These are phyloP conservation scores for Sinapis alba DNA, from an alignment of 441 rosid species.

Conservation along the genomic window DNA sequence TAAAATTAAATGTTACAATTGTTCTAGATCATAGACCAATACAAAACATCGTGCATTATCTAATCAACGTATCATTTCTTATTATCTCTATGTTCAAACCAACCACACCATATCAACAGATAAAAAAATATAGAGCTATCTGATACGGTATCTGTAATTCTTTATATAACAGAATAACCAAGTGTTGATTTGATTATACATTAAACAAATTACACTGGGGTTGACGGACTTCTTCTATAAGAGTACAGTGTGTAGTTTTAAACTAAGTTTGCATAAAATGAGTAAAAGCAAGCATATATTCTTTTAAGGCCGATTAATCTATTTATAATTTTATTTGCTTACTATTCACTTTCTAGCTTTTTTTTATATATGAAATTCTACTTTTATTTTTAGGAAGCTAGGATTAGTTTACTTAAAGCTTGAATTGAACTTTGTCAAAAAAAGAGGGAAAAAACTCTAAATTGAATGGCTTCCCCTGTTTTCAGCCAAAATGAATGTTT, in stretches of 20 bases:
- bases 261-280: not conserved
- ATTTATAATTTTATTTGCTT: not conserved
- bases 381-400: not conserved
- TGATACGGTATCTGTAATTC: not conserved
- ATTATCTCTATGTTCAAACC: constrained; percentile 3
- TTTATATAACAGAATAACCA: not conserved
- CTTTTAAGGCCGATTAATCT: not conserved
- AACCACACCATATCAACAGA: constrained; percentile 17
- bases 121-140: not conserved
- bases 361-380: not conserved
- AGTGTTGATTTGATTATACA: not conserved
- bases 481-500: not conserved
- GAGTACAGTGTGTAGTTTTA: not conserved
- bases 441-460: too few relatives aligned
- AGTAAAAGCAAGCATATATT: not conserved
- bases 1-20: not conserved
- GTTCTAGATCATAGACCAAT: not conserved
- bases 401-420: not conserved
- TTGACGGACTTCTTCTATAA: not conserved
- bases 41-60: not conserved
- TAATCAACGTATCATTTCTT: constrained; percentile 7
- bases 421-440: too few relatives aligned
- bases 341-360: not conserved
- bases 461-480: not conserved
- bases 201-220: not conserved